Base-by-base conservation (phyloP, 176 grass and related monocot genomes). In the Tuctoria greenei region DNA sequence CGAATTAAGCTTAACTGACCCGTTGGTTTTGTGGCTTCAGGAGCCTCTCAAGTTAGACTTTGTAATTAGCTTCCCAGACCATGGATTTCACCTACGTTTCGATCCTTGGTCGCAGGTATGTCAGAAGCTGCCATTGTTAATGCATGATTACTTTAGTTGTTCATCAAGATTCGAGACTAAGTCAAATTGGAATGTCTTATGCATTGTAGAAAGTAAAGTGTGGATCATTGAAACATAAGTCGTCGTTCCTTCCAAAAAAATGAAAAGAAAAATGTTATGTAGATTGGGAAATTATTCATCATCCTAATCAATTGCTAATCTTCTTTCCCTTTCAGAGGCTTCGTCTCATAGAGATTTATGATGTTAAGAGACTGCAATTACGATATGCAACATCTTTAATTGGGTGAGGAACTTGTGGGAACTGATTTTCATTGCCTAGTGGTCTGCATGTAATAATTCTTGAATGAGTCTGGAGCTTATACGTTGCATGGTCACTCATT, bases 61-160 rank as follows among this genome's bases (percentile, higher is more conserved):
- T 8, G 92, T 99, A 34, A 95, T 99, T 64, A 88, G 89, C 84
- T 99, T 99, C 81, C 89, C 91, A 0, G 95, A 99, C 74, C 95
- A 99, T 67, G 95, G 95, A 44, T 99, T 99, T 80, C 91, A 99
- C 50, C 63, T 99, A 20, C 95, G 91, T 7, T 99, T 99, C 17
- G 92, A 99, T 74, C 87, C 91, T 80, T 99, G 89, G 95, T 99
- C 95, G 10, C 95, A 99, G 91, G 95, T 99, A 79, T 18, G 12
- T 23, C 46, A 57, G 41, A 61, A 15, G 28, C 17, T 4, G 10
- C 43, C 39, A 50, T 4, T 43, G 4, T n/a, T 8, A 43, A 52
- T 61, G 18, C 7, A 18, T 51, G 24, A 34, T 25, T 42, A 15
- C 20, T 4, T 14, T 3, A 69, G 55, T 50, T 77, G 24, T 42